Evolutionary conservation across 1,139 yeast species (phyloP).

Genomic region (Nematodospora anomalae): DNA sequence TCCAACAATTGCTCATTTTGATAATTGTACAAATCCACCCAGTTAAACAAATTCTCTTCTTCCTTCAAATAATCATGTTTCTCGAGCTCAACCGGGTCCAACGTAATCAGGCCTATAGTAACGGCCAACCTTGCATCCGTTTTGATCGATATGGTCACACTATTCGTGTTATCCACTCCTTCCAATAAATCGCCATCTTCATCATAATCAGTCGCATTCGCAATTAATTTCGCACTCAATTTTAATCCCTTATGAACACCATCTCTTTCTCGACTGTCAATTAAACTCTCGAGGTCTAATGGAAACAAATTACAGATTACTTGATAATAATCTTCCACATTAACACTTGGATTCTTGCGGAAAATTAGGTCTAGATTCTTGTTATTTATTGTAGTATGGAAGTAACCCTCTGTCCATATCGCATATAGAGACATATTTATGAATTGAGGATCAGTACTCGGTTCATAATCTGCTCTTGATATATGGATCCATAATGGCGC

Average conservation of each 20-base stretch:
- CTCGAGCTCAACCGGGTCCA: conserved; percentile 19
- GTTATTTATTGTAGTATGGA: conserved; percentile 14
- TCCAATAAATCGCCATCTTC: conserved; percentile 10
- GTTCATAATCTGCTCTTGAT: conserved; percentile 12
- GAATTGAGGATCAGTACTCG: conserved; percentile 16
- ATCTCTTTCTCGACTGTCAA: conserved; percentile 10
- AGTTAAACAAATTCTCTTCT: conserved; percentile 24
- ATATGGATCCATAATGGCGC: conserved; percentile 15
- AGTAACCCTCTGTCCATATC: conserved; percentile 15
- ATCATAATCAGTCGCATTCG: conserved; percentile 8
- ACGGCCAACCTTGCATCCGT: conserved; percentile 25
- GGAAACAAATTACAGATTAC: conserved; percentile 16
- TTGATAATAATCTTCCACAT: conserved; percentile 10
- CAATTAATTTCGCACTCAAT: conserved; percentile 13
- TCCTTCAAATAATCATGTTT: conserved; percentile 13
- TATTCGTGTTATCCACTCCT: conserved; percentile 6
- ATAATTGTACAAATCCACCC: conserved; percentile 25
- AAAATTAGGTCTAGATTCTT: conserved; percentile 9
- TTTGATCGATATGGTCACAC: conserved; percentile 22
- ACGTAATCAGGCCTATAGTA: conserved; percentile 24
- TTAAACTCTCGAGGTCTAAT: conserved; percentile 14
- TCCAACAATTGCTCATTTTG: conserved; percentile 18
- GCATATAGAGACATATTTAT: conserved; percentile 15
- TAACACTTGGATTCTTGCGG: conserved; percentile 9
- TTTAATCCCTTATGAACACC: conserved; percentile 9